These are phyloP conservation scores for Musa schizocarpa DNA, from an alignment of 176 grass and related monocot genomes.

Conservation along the genomic window DNA sequence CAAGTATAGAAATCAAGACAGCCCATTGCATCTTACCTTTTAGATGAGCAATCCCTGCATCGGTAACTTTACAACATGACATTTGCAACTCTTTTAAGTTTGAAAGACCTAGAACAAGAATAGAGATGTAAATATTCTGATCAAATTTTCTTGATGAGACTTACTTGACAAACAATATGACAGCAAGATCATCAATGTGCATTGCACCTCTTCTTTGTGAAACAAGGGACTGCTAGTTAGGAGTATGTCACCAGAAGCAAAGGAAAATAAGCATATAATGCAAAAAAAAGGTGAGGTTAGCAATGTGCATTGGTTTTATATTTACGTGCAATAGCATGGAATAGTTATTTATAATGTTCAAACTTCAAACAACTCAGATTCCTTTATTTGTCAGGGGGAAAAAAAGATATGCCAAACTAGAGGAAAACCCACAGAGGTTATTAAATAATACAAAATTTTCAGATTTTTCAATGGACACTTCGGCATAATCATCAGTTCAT, in stretches of 20 bases:
- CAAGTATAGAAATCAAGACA: conserved; percentile 9
- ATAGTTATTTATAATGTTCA: background rate
- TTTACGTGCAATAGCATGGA: background rate
- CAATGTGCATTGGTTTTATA: too few species aligned
- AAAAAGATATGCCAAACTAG: background rate
- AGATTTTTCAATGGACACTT: background rate
- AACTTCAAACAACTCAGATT: background rate
- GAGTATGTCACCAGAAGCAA: background rate
- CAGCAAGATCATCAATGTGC: background rate
- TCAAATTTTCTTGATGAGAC: too few species aligned
- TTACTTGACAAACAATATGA: background rate
- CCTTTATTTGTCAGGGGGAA: background rate
- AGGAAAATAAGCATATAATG: background rate
- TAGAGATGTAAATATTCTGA: background rate
- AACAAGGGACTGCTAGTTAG: background rate
- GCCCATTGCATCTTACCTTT: conserved; percentile 43
- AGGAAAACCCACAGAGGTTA: background rate
- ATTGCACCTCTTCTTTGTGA: background rate
- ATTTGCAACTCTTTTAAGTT: conserved; percentile 72
- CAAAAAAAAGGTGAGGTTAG: too few species aligned
- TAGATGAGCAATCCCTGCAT: conserved; percentile 67
- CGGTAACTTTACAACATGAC: conserved; percentile 75
- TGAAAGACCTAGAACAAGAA: conserved; percentile 44
- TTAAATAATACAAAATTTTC: too few species aligned
- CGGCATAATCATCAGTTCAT: background rate